Evolutionary conservation across 768 basidiomycete species (phyloP), one percentile per base, ranked within the genome.

Genomic region (Lactarius evosmus): DNA sequence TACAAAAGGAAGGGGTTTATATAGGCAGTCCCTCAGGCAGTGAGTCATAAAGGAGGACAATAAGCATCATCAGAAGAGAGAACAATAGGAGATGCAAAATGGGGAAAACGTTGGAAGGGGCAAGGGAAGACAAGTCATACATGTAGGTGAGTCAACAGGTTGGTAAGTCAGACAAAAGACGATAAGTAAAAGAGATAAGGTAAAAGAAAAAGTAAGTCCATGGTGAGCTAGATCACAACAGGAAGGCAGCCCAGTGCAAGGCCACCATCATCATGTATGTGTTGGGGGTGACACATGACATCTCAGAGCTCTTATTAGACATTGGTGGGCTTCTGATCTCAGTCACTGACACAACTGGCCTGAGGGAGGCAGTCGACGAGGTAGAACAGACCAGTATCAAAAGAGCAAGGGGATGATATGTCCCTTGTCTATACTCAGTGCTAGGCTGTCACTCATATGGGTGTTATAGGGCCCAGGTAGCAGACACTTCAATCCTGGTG

Each of bases 261-360:
- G 93, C 91, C 0, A 91, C 94, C 0, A 95, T 96, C 60, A 91
- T 94, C 14, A 94, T 94, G 0, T 80, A 89, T 3, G 79, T 93
- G 22, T 89, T 93, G 0, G 94, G 94, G 0, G 96, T 94, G 2
- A 96, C 94, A 4, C 81, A 94, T 29, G 94, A 96, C 70, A 82
- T 95, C 9, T 80, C 96, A 3, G 89, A 91, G 68, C 77, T 94
- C 17, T 87, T 91, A 0, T 80, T 96, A 1, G 92, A 96, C 72
- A 87, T 95, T n/a, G 90, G 85, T 11, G 94, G 94, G 0, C 75
- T 93, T 36, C 93, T 92, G 0, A 82, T 95, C 6, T 79, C 89
- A 30, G 79, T 94, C 12, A 82, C 87, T 1, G 94, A 96, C 72
- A 96, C 94, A 0, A 94, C 94, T 2, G 94, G 94, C 1, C 75